These are phyloP conservation scores for Lasiodiplodia gonubiensis DNA, from an alignment of 2,329 filamentous ascomycete genomes.

Conservation along the genomic window DNA sequence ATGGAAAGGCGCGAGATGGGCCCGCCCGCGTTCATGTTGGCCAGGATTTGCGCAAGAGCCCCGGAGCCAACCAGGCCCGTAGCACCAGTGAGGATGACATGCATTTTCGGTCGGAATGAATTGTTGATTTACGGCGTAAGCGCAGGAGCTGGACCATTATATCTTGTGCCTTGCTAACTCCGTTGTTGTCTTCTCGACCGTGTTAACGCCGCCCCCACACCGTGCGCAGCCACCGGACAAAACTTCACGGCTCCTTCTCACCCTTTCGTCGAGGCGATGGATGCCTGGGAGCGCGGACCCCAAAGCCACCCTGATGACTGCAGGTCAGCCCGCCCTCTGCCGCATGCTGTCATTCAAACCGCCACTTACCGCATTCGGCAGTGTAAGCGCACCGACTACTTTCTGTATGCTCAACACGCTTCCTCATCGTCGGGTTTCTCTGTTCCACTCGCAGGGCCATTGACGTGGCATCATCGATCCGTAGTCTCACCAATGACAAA, in stretches of 20 bases:
- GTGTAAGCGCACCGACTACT: too few relatives aligned
- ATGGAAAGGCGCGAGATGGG: constrained; percentile 64
- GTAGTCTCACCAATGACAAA: too few relatives aligned
- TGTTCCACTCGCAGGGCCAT: too few relatives aligned
- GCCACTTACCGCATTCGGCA: neutral
- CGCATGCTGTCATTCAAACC: too few relatives aligned
- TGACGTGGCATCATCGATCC: too few relatives aligned
- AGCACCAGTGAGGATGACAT: constrained; percentile 53
- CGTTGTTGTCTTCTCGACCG: neutral
- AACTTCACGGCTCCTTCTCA: neutral
- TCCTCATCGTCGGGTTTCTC: too few relatives aligned
- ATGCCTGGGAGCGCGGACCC: neutral
- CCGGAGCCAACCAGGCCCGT: constrained; percentile 51
- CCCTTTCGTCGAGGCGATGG: neutral
- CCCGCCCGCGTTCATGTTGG: constrained; percentile 50
- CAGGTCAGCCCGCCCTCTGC: neutral
- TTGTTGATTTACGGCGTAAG: too few relatives aligned
- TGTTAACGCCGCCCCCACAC: constrained; percentile 10
- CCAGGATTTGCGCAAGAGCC: constrained; percentile 47
- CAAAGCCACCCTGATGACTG: neutral
- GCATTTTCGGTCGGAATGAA: constrained; percentile 36
- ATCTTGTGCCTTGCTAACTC: neutral
- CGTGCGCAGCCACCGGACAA: neutral
- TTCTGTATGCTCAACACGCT: too few relatives aligned
- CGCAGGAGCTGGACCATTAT: neutral